These are phyloP conservation scores for Arthrobotrys conoides DNA, from an alignment of 2,329 filamentous ascomycete species.

Conservation along the genomic window DNA sequence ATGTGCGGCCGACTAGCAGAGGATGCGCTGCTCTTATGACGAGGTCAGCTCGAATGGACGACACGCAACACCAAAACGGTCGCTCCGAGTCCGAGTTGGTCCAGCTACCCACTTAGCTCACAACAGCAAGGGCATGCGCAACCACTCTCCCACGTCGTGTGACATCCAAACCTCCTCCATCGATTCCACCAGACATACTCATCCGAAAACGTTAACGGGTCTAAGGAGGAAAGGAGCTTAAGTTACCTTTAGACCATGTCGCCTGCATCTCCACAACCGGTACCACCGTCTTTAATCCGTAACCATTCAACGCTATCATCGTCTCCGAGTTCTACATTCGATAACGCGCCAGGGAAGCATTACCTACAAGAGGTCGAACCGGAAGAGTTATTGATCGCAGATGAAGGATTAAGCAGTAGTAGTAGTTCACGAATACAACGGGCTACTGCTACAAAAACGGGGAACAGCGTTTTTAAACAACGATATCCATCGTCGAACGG, in stretches of 20 bases:
- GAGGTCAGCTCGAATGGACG: conserved; percentile 27
- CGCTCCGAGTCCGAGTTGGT: not conserved
- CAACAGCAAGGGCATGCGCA: conserved; percentile 17
- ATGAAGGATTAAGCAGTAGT: too few relatives aligned
- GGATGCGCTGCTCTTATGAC: conserved; percentile 33
- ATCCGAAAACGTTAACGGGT: not conserved
- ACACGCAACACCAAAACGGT: conserved; percentile 6
- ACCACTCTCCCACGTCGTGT: conserved; percentile 43
- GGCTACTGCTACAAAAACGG: not conserved
- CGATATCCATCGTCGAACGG: conserved; percentile 10
- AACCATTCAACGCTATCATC: conserved; percentile 44
- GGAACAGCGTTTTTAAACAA: not conserved
- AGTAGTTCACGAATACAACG: not conserved
- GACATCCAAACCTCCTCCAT: conserved; percentile 21
- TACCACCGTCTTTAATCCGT: conserved; percentile 35
- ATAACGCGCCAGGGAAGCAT: conserved; percentile 57
- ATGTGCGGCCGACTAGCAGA: conserved; percentile 9
- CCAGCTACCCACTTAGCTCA: not conserved
- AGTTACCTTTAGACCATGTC: conserved; percentile 26
- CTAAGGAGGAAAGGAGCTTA: not conserved
- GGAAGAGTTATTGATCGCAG: conserved; percentile 13
- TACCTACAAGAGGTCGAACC: conserved; percentile 55
- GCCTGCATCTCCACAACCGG: conserved; percentile 40
- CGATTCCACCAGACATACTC: conserved; percentile 17
- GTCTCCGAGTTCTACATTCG: conserved; percentile 39